Percentiles rank a stretch among this genome's conserved stretches.
Evolutionary conservation across 1,284 basidiomycete species (phyloP).

Genomic region (Ustilago xerochloae): DNA sequence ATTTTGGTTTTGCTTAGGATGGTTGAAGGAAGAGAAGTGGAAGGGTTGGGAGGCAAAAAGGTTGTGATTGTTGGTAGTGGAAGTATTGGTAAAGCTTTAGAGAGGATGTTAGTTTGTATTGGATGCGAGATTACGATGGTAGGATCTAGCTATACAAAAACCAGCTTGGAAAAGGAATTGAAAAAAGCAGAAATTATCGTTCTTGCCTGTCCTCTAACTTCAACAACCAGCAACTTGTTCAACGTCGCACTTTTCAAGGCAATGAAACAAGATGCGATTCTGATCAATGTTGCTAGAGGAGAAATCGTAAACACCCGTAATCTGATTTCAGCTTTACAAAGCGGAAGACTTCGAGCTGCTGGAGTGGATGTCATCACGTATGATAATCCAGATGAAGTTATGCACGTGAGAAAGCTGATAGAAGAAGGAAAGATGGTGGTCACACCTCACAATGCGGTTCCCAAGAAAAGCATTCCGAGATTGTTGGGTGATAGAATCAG

Average conservation of each 20-base stretch:
- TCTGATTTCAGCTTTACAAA: constrained; percentile 79
- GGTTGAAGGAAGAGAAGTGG: not conserved
- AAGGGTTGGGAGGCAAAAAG: constrained; percentile 9
- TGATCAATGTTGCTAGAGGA: constrained; percentile 67
- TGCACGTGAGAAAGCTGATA: no score
- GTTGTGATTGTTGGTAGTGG: constrained; percentile 52
- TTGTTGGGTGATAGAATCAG: constrained; percentile 16
- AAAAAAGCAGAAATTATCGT: constrained; percentile 25
- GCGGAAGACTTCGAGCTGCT: constrained; percentile 84
- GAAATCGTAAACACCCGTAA: constrained; percentile 83
- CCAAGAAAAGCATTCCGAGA: not conserved
- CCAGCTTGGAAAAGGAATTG: not conserved
- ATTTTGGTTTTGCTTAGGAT: constrained; percentile 25
- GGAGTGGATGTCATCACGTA: constrained; percentile 94
- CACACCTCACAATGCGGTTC: constrained; percentile 39
- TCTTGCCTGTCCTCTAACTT: constrained; percentile 48
- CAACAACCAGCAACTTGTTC: constrained; percentile 20
- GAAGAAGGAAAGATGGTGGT: constrained; percentile 15
- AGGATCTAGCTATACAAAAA: constrained; percentile 6
- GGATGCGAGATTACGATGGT: constrained; percentile 6
- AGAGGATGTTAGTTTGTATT: constrained; percentile 29
- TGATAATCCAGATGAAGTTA: no score
- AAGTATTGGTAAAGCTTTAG: constrained; percentile 22
- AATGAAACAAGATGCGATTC: not conserved
- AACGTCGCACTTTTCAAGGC: not conserved